Evolutionary conservation across 2,329 filamentous ascomycete species (phyloP), one percentile per base, ranked within the genome.

Genomic region (Exophiala sideris): DNA sequence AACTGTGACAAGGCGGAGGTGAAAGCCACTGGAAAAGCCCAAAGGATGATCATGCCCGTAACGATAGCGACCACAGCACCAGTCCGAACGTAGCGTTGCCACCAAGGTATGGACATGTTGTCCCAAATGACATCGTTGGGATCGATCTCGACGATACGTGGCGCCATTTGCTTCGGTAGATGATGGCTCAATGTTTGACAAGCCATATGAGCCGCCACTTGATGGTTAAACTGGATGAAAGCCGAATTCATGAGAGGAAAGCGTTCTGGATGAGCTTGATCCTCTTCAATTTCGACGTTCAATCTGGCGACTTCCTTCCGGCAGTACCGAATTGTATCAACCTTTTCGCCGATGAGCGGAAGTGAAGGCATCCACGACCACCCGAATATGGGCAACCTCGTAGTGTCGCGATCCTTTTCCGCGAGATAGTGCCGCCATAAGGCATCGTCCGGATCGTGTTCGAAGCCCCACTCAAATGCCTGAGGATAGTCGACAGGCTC

Each of bases 161-260:
- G 94, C 1, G 89, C 82, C 94, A 99, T 99, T 42, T 95, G 88
- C 64, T 89, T 89, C 1, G 94, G 94, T 1, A 96, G 71, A 65
- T 99, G 94, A 68, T 97, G 91, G 36, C 88, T 91, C 42, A 95
- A 80, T 45, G 89, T 85, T 69, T 99, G 94, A 68, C 91, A 96
- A 54, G 92, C 94, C 94, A 99, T 97, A 66, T 99, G 94, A 0
- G 94, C 94, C 5, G 92, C 91, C 1, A 96, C 89, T 68, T 99
- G 94, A 67, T 96, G 88, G 66, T 99, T 96, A 79, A 99, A 99
- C 68, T 99, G 94, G 57, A 99, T 91, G 64, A 99, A 99, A 0
- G 94, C 94, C 1, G 92, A 96, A 65, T 89, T 96, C 91, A 96
- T 95, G 44, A 91, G 74, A 0, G 92, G 91, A 59, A 90, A 97